Base-by-base conservation (phyloP, 163 green algal species). In the Coccomyxa subellipsoidea region DNA sequence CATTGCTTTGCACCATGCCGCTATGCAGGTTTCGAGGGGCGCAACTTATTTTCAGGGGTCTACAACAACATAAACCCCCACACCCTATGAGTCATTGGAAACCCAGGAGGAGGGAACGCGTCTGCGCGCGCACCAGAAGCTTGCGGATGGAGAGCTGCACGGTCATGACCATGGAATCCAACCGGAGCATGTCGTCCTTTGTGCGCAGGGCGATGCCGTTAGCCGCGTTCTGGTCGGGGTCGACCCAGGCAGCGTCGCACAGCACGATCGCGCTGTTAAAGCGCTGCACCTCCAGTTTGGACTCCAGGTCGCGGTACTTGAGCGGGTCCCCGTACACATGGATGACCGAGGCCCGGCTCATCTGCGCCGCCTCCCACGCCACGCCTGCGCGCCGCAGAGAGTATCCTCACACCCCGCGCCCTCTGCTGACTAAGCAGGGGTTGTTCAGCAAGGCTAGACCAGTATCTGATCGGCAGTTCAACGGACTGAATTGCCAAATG, bases 141-240 rank as follows among this genome's bases (percentile, higher is more conserved):
- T 77, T 77, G 69, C 90, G 84, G 27, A 94, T 83, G 75, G 92
- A 93, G 35, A 94, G 85, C 85, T 94, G 89, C 71, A 90, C 89
- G 70, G 79, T 81, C 47, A 92, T 85, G 29, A 90, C 47, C 38
- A 85, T 81, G 0, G 85, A 66, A 40, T 92, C 88, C 39, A 91
- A 73, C 32, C 80, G 80, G 38, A 92, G 83, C 87, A 92, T 85
- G 81, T 85, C 84, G 47, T 76, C 77, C 70, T 77, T 77, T 2
- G 40, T 73, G 0, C 6, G 2, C 37, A 79, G n/a, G 18, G 38
- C 80, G 7, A 87, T 87, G 69, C 84, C 84, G 73, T 87, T 87
- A 69, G 72, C 81, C 54, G 37, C 79, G 54, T 83, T 72, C 53
- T 83, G 54, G 36, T 86, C 82, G 4, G 82, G 82, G 40, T 86